Conservation (phyloP, 129 eudicot species). For the Silybum marianum region DNA sequence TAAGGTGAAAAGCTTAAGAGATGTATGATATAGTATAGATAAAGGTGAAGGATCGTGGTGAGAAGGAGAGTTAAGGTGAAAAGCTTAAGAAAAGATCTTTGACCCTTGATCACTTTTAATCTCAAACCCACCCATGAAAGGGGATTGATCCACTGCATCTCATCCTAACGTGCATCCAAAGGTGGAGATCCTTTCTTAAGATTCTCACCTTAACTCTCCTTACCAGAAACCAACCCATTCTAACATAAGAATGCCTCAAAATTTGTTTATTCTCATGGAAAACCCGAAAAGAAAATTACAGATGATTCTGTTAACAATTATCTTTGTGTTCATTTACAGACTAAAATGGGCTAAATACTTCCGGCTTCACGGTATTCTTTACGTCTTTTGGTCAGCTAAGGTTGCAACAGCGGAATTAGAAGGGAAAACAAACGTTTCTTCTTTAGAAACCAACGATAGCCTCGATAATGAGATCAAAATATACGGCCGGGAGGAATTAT, state of each 20-base stretch:
- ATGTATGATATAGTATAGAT: no score
- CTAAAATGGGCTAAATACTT: constrained; percentile 84
- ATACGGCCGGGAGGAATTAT: constrained; percentile 71
- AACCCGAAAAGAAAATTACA: neutral
- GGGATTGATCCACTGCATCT: no score
- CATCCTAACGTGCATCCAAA: no score
- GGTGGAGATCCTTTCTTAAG: no score
- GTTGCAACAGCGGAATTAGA: constrained; percentile 83
- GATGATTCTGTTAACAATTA: neutral
- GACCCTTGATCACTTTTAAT: no score
- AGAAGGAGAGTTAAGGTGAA: no score
- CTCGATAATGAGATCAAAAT: constrained; percentile 52
- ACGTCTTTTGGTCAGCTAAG: constrained; percentile 91
- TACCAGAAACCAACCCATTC: no score
- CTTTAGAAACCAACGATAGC: constrained; percentile 15
- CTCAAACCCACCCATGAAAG: no score
- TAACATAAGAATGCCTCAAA: neutral
- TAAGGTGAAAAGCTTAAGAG: no score
- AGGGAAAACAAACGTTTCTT: constrained; percentile 43
- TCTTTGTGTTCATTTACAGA: constrained; percentile 43
- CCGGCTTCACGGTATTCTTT: constrained; percentile 68
- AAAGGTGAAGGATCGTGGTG: no score
- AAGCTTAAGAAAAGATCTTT: no score
- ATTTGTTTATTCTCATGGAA: neutral
- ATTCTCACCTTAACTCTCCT: no score